Evolutionary conservation across 116 monocot genomes (phyloP).

Genomic region (Papilionanthe hybrid): DNA sequence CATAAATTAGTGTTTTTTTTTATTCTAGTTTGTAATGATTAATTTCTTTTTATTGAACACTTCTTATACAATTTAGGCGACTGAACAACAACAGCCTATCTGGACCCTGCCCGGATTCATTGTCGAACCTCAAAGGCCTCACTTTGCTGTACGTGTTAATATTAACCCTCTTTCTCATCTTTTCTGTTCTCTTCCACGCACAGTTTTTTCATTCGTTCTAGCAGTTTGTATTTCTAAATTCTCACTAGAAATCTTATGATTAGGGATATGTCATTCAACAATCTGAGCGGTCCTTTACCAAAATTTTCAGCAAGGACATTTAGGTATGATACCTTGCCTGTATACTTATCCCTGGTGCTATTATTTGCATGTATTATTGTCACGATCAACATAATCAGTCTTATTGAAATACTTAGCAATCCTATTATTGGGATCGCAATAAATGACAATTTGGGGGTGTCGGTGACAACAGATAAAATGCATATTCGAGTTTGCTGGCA

Average conservation of each 20-base stretch:
- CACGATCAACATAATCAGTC: too few relatives aligned
- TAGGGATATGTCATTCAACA: constrained; percentile 95
- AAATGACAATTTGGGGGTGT: too few relatives aligned
- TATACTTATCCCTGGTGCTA: neutral
- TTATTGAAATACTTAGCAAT: neutral
- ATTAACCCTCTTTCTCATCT: neutral
- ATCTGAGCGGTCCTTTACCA: constrained; percentile 74
- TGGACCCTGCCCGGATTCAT: constrained; percentile 74
- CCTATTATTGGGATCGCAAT: too few relatives aligned
- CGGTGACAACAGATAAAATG: too few relatives aligned
- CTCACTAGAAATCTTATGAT: neutral
- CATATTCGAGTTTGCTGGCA: too few relatives aligned
- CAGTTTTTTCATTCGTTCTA: neutral
- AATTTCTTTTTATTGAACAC: neutral
- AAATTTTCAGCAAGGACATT: constrained; percentile 81
- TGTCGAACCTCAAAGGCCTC: constrained; percentile 74
- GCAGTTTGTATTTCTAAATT: neutral
- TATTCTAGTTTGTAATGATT: neutral
- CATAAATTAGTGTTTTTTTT: neutral
- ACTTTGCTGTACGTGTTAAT: constrained; percentile 70
- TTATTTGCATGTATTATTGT: neutral
- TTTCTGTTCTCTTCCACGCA: neutral
- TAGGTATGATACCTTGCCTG: constrained; percentile 38
- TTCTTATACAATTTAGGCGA: constrained; percentile 36
- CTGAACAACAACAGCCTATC: constrained; percentile 87